Conservation (phyloP, 345 rosid genomes). For the Turritis glabra region DNA sequence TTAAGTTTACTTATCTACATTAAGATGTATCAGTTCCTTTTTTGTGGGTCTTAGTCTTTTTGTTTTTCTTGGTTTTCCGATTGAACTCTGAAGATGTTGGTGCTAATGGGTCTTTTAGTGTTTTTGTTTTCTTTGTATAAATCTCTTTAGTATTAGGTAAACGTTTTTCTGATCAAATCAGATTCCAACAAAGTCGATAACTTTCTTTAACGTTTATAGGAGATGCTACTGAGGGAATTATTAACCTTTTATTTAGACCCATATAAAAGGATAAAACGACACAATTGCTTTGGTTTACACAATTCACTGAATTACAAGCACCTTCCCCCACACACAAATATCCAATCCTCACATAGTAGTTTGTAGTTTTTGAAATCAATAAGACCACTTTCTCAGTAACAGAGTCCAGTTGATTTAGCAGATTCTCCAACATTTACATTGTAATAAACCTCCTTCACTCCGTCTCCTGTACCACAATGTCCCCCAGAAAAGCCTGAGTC, state of each 20-base stretch:
- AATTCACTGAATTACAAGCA: conserved; percentile 24
- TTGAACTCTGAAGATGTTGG: too few relatives aligned
- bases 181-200: not conserved
- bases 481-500: conserved; percentile 27
- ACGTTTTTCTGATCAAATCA: not conserved
- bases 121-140: not conserved
- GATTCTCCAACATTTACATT: conserved; percentile 33
- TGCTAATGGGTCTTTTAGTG: not conserved
- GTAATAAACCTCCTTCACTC: conserved; percentile 37
- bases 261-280: conserved; percentile 9
- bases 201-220: not conserved
- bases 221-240: not conserved
- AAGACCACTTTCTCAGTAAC: conserved; percentile 37
- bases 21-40: not conserved
- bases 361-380: not conserved
- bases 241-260: conserved; percentile 27
- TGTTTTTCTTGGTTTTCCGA: not conserved
- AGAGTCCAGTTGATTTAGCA: conserved; percentile 45
- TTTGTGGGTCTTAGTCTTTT: not conserved
- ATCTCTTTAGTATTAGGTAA: not conserved
- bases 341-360: conserved; percentile 12
- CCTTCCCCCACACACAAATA: conserved; percentile 2
- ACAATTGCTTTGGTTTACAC: conserved; percentile 23
- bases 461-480: conserved; percentile 45
- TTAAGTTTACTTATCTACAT: not conserved